A percentile compares a stretch with the other conserved stretches of the same genome.
Conservation (phyloP, 306 rosid genomes). For the Lathyrus aphaca region DNA sequence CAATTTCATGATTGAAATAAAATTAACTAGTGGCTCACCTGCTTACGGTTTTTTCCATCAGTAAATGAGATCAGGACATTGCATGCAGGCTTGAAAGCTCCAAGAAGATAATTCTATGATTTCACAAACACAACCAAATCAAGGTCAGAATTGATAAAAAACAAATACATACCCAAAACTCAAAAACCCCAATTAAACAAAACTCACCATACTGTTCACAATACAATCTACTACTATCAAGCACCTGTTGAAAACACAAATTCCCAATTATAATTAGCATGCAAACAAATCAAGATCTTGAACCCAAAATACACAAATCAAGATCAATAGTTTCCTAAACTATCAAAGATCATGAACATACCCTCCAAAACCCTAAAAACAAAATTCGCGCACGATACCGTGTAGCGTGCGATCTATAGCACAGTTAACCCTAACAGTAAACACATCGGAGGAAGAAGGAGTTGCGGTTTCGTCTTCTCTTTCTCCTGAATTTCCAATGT, state of each 20-base stretch:
- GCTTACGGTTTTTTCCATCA: slow-evolving; percentile 94
- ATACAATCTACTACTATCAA: slow-evolving; percentile 34
- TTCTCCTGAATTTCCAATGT: slow-evolving; percentile 18
- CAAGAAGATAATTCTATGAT: slow-evolving; percentile 82
- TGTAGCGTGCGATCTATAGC: slow-evolving; percentile 16
- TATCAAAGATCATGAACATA: not conserved
- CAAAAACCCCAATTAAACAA: slow-evolving; percentile 20
- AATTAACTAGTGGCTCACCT: slow-evolving; percentile 52
- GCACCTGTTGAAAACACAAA: slow-evolving; percentile 38
- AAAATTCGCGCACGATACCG: slow-evolving; percentile 30
- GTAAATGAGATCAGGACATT: slow-evolving; percentile 71
- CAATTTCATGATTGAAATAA: slow-evolving; percentile 18
- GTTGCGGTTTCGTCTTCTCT: slow-evolving; percentile 12
- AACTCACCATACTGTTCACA: slow-evolving; percentile 49
- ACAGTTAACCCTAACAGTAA: slow-evolving; percentile 30
- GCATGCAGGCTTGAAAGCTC: slow-evolving; percentile 99
- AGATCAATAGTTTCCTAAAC: not conserved
- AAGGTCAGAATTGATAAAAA: slow-evolving; percentile 20
- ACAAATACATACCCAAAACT: slow-evolving; percentile 15
- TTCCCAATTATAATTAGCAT: slow-evolving; percentile 18
- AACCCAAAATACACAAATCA: slow-evolving; percentile 24
- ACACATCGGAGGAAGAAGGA: slow-evolving; percentile 14
- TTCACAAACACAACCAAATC: slow-evolving; percentile 26
- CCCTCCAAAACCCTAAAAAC: slow-evolving; percentile 32
- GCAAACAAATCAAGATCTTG: slow-evolving; percentile 27